Evolutionary conservation across 768 basidiomycete species (phyloP), one percentile per base, ranked within the genome.

Genomic region (Cyclocybe aegerita): DNA sequence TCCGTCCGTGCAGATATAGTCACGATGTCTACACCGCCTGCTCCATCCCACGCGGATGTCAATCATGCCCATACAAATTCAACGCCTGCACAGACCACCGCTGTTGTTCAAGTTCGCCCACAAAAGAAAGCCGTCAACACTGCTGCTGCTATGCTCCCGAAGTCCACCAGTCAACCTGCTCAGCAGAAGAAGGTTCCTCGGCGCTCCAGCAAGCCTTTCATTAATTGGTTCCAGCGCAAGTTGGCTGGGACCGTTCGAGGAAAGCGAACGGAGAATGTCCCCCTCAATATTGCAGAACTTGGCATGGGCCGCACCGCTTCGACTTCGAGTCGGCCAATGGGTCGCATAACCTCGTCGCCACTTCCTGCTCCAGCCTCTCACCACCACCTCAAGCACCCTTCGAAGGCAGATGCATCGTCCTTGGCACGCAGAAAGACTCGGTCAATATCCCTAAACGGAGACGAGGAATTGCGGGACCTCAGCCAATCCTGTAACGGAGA

Each of bases 221-320:
- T 93, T 60, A 88, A 90, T 59, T 93, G 91, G 91, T 84, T 93
- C 53, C 90, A 93, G 61, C 83, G 89, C 56, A 93, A 93, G 67
- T 75, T 93, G 10, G 85, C 83, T 33, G 88, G 88, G 17, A 78
- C 85, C 15, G 82, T 75, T 34, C 81, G 79, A 53, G 60, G 72
- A 15, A 83, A 85, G 65, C 76, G 84, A 48, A 60, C 67, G 31
- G 74, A 73, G 49, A 70, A 66, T 55, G 62, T 67, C 43, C 65
- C 66, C 37, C 60, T 70, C 37, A 59, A 54, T 43, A 55, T 62
- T 53, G 59, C 69, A 48, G 64, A 66, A 40, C 59, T 72, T 39
- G 68, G 65, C n/a, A 60, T 70, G 53, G 62, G 61, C 44, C 67
- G 70, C 43, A 63, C 59, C 43, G 61, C 59, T 30, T 63, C 65